These are phyloP conservation scores for Pseudonectria foliicola DNA, from an alignment of 2,329 filamentous ascomycete genomes.

Conservation along the genomic window DNA sequence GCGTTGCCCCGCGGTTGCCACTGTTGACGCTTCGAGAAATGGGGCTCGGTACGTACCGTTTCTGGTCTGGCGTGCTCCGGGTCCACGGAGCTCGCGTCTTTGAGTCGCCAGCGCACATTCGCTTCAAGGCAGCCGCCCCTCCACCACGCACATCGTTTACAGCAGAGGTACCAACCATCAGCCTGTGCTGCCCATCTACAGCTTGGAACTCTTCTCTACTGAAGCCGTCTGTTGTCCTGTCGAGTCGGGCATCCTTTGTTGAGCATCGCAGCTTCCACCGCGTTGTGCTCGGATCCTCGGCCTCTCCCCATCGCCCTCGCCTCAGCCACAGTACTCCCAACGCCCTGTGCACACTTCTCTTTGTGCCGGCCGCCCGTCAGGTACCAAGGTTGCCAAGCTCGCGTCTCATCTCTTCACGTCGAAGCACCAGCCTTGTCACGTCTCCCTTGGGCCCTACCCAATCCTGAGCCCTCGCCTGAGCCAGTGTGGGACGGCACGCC, in stretches of 20 bases:
- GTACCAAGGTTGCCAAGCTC: no score
- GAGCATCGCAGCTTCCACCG: slow-evolving; percentile 2
- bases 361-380: no score
- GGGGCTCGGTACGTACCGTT: slow-evolving; percentile 15
- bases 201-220: slow-evolving; percentile 7
- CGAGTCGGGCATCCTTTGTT: slow-evolving; percentile 1
- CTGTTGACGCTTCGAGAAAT: slow-evolving; percentile 37
- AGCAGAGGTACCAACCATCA: slow-evolving; percentile 11
- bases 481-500: slow-evolving; percentile 22
- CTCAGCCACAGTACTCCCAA: background rate
- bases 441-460: slow-evolving; percentile 14
- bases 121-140: slow-evolving; percentile 15
- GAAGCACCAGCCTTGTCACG: slow-evolving; percentile 11
- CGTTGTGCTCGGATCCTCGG: background rate
- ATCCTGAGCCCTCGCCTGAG: slow-evolving; percentile 12
- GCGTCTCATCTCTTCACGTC: slow-evolving; percentile 10
- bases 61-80: slow-evolving; percentile 5
- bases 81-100: slow-evolving; percentile 12
- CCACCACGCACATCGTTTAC: slow-evolving; percentile 13
- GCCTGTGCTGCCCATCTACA: slow-evolving; percentile 3
- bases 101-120: slow-evolving; percentile 13
- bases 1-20: slow-evolving; percentile 52
- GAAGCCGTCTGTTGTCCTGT: slow-evolving; percentile 1
- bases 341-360: background rate
- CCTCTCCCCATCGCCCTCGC: no score